Percentiles rank a stretch among this genome's conserved stretches.
Evolutionary conservation across 805 yeast species (phyloP).

Genomic region (Komagataella pseudopastoris): DNA sequence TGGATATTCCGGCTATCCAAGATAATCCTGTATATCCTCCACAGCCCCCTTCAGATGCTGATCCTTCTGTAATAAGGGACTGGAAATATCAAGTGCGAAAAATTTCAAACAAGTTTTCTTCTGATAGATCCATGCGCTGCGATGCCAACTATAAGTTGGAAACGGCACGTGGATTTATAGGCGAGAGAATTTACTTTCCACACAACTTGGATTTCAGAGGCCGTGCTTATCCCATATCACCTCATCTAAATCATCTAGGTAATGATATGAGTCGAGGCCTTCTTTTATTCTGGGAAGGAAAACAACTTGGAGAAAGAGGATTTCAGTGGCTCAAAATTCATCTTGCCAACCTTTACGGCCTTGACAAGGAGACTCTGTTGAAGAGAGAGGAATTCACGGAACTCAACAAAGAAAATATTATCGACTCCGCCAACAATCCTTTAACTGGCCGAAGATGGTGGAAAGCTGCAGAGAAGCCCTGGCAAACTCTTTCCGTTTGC

Average conservation of each 20-base stretch:
- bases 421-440: constrained; percentile 53
- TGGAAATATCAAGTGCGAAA: constrained; percentile 53
- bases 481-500: constrained; percentile 69
- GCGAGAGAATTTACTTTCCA: constrained; percentile 68
- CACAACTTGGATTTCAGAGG: constrained; percentile 78
- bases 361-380: constrained; percentile 55
- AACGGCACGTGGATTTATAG: constrained; percentile 85
- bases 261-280: constrained; percentile 66
- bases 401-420: constrained; percentile 37
- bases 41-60: constrained; percentile 48
- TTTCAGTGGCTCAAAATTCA: constrained; percentile 67
- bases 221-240: constrained; percentile 71
- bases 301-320: constrained; percentile 49
- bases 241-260: constrained; percentile 72
- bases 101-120: constrained; percentile 44
- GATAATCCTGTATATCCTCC: constrained; percentile 23
- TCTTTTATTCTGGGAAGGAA: constrained; percentile 67
- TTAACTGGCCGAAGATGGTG: constrained; percentile 46
- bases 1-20: constrained; percentile 64
- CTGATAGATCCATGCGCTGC: constrained; percentile 78
- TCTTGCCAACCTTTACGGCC: constrained; percentile 59
- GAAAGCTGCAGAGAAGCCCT: constrained; percentile 67
- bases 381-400: constrained; percentile 52
- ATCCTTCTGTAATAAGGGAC: constrained; percentile 55
- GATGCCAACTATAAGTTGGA: constrained; percentile 89